Conservation (phyloP, 306 rosid species). For the Quercus cerris region DNA sequence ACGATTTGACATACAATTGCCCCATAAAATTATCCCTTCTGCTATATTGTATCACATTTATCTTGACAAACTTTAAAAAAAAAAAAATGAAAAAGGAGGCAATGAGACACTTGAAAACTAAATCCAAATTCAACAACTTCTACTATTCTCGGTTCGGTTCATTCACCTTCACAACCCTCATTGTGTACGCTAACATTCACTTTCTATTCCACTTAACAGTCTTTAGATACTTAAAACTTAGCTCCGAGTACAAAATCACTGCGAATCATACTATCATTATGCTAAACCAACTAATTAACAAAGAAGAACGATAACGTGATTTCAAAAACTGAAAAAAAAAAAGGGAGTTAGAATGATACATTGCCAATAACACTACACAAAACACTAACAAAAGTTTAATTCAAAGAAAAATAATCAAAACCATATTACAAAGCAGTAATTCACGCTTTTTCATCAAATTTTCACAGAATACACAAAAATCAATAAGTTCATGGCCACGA, state of each 20-base stretch:
- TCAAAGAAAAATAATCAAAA: background rate
- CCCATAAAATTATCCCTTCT: background rate
- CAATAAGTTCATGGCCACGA: background rate
- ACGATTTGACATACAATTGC: no score
- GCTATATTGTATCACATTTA: background rate
- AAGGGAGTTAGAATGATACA: background rate
- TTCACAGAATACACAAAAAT: background rate
- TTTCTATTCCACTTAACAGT: background rate
- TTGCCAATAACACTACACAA: background rate
- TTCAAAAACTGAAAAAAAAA: background rate
- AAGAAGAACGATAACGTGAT: background rate
- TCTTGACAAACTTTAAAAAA: background rate
- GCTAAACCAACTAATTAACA: background rate
- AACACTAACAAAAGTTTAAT: background rate
- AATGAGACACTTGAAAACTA: background rate
- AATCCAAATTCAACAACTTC: background rate
- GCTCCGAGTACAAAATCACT: background rate
- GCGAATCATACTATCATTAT: background rate
- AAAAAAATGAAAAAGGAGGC: background rate
- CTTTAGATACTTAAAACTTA: background rate
- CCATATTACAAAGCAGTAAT: background rate
- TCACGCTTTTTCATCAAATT: background rate
- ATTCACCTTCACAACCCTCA: background rate
- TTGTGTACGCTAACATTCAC: background rate
- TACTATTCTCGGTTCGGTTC: background rate